phyloP scores from a whole-genome alignment of 1,284 basidiomycete species.

The Flammula alnicola region DNA sequence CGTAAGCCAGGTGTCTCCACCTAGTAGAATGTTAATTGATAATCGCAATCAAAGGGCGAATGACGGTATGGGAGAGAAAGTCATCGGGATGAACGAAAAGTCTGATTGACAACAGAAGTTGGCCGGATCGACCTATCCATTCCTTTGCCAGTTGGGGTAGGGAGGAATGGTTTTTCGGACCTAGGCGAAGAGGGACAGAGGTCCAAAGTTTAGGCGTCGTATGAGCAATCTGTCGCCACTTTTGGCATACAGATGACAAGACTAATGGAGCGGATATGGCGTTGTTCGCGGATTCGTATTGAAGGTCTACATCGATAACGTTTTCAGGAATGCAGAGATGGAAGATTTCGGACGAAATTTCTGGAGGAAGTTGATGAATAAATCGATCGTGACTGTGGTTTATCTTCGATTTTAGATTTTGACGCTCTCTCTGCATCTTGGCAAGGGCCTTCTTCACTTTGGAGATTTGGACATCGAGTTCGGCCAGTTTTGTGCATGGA shows the following conservation, averaged over 20 bases:
- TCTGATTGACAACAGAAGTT: neutral
- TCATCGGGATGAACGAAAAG: no score
- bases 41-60: neutral
- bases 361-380: neutral
- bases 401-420: neutral
- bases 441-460: neutral
- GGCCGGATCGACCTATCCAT: neutral
- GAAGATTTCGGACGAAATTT: neutral
- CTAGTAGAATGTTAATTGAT: neutral
- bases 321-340: neutral
- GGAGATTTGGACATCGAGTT: neutral
- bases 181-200: neutral
- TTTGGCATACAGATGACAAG: neutral
- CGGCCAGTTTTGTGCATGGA: neutral
- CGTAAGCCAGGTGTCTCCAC: neutral
- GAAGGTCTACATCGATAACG: neutral
- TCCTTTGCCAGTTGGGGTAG: neutral
- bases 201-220: constrained; percentile 2
- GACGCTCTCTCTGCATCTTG: neutral
- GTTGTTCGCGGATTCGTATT: no score
- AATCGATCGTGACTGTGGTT: neutral
- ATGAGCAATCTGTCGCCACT: neutral
- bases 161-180: neutral
- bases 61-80: neutral
- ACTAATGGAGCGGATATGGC: neutral